Percentiles rank a stretch among this genome's conserved stretches.
Conservation (phyloP, 176 grass and related monocot species). For the Bolboschoenus planiculmis region DNA sequence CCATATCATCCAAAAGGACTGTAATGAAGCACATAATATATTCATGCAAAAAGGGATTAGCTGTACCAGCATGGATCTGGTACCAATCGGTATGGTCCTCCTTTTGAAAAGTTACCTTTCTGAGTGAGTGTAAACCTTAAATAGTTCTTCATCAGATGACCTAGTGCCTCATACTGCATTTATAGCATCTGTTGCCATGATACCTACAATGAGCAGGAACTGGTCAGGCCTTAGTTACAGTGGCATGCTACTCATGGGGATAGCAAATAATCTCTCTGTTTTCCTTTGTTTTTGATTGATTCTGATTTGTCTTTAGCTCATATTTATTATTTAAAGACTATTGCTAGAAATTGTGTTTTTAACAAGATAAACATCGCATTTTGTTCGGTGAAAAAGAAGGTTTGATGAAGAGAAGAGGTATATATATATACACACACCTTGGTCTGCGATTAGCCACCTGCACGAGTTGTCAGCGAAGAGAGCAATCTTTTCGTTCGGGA, state of each 20-base stretch:
- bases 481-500: slow-evolving; percentile 66
- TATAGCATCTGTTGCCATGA: slow-evolving; percentile 83
- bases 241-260: too few species aligned
- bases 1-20: background rate
- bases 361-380: too few species aligned
- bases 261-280: background rate
- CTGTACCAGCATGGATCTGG: too few species aligned
- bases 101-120: slow-evolving; percentile 41
- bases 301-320: background rate
- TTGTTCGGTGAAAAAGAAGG: too few species aligned
- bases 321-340: background rate
- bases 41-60: background rate
- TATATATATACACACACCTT: slow-evolving; percentile 33
- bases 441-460: slow-evolving; percentile 79
- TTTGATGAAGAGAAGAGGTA: too few species aligned
- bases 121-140: slow-evolving; percentile 84
- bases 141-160: slow-evolving; percentile 67
- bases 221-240: background rate
- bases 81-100: background rate
- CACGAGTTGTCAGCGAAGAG: slow-evolving; percentile 94
- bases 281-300: background rate
- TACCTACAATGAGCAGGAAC: slow-evolving; percentile 12
- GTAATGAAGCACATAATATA: background rate
- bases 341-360: too few species aligned
- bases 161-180: slow-evolving; percentile 84